phyloP scores from a whole-genome alignment of 371 early-diverging fungal genomes.

The Thermomucor indicae-seudaticae region DNA sequence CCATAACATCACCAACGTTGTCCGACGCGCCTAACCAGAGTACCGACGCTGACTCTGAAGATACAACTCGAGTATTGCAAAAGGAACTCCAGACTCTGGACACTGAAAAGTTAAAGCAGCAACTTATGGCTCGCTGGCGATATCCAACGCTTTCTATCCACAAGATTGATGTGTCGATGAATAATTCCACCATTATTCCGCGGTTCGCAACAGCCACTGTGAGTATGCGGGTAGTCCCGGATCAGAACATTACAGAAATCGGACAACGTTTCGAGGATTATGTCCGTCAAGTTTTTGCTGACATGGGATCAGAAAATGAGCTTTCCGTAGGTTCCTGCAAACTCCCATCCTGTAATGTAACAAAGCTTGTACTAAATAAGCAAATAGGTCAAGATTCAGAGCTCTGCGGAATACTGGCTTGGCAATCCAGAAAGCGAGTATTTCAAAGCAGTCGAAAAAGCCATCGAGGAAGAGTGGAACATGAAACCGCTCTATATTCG shows the following conservation, averaged over 20 bases:
- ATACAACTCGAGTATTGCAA: conserved; percentile 25
- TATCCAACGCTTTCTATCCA: conserved; percentile 79
- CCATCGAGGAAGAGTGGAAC: conserved; percentile 67
- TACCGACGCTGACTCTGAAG: conserved; percentile 20
- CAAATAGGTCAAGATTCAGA: conserved; percentile 54
- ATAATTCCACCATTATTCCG: conserved; percentile 71
- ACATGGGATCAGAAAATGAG: conserved; percentile 49
- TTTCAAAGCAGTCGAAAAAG: conserved; percentile 65
- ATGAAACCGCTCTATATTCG: conserved; percentile 61
- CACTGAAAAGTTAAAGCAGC: conserved; percentile 42
- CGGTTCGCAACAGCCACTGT: conserved; percentile 65
- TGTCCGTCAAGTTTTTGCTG: conserved; percentile 49
- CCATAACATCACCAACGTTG: conserved; percentile 23
- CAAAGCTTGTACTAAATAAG: no score
- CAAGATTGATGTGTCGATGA: conserved; percentile 72
- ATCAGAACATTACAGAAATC: conserved; percentile 67
- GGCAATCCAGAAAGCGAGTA: conserved; percentile 65
- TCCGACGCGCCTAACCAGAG: conserved; percentile 4
- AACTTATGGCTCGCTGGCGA: conserved; percentile 77
- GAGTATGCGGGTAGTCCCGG: conserved; percentile 82
- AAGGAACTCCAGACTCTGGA: conserved; percentile 2
- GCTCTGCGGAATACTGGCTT: conserved; percentile 78
- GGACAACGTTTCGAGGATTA: conserved; percentile 50
- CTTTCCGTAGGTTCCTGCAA: conserved; percentile 33
- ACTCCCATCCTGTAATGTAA: not conserved